Base-by-base conservation (phyloP, 305 asterid species). In the Plantago coronopus region DNA sequence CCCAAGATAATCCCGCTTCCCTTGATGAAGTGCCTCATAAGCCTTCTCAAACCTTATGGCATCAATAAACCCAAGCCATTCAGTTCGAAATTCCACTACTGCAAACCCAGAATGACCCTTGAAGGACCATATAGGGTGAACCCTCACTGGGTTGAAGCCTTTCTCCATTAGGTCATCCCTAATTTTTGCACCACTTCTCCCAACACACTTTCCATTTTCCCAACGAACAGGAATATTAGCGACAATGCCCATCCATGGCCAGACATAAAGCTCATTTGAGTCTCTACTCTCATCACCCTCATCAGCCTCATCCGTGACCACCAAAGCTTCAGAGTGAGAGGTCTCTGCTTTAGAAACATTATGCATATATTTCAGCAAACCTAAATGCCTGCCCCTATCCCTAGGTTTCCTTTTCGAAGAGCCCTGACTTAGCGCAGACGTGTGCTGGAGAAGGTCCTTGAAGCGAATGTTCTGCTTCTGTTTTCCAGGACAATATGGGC, bases 1-100 rank as follows among this genome's bases (percentile, higher is more conserved):
- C 17, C 59, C 69, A 54, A 22, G 14, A 22, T 68, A 84, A 21
- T 78, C 84, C 62, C 19, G 38, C 70, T 66, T 84, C 25, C 96
- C 88, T 45, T 70, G 85, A 62, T 50, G 72, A 1, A 37, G 53
- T 14, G 67, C 80, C 63, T 80, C 95, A 57, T 68, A 85, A 18
- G 57, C 72, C 71, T 78, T 85, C 69, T 85, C 88, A 42, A 83
- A 88, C 23, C 63, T 71, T 21, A 81, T 65, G 46, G 93, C 95
- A 69, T 85, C 76, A 21, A 50, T 63, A 10, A 85, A 76, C 10
- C 95, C 91, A 12, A 59, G 50, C 80, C 84, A 79, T 43, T 68
- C 83, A 21, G 55, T 63, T 8, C 51, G 66, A 60, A 88, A 88
- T 31, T 85, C 88, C 1, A 88, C 78, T 1, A 81, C 9, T 0